Evolutionary conservation across 2,329 filamentous ascomycete species (phyloP), one percentile per base, ranked within the genome.

Genomic region (Sporothrix sp.): DNA sequence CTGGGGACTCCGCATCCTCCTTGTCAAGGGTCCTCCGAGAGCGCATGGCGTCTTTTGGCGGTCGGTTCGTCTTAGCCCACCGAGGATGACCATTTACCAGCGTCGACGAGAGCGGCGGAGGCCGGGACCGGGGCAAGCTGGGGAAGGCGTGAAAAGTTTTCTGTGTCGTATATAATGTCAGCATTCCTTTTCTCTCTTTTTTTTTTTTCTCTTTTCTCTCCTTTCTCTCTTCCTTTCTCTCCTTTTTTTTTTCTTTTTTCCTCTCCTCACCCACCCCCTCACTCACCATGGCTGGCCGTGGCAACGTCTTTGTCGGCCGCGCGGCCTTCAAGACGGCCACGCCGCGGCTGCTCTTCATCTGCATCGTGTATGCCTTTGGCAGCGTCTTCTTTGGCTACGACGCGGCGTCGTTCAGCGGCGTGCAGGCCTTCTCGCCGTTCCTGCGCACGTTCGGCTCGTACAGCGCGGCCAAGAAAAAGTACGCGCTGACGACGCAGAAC

Each of bases 371-470:
- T 21, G 36, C 46, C 11, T 28, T 48, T 27, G 36, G 46, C 20
- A 48, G 46, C 18, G 46, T 48, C 18, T 48, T 48, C 27, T 48
- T 48, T 23, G 46, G 46, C 2, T 48, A 48, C 9, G 46, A 48
- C 20, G 32, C 46, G 27, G 46, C 46, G 16, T 48, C 46, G 11
- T 48, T 48, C 6, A 30, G 46, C 27, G 46, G 46, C 7, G 46
- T 48, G 16, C 46, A 48, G 46, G 46, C 46, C 9, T 48, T 48
- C 36, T 25, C 36, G 7, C 36, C 46, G 16, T 48, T 40, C 13
- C 13, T 48, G 16, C 27, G 13, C 18, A 4, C 8, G 13, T 48
- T 48, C n/a, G 46, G 46, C 25, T 33, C 25, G 13, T 48, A 33
- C 36, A 40, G 13, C 20, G 46, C n/a, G n/a, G n/a, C n/a, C n/a